Conservation (phyloP, 1,284 basidiomycete species). For the Heterobasidion irregulare region DNA sequence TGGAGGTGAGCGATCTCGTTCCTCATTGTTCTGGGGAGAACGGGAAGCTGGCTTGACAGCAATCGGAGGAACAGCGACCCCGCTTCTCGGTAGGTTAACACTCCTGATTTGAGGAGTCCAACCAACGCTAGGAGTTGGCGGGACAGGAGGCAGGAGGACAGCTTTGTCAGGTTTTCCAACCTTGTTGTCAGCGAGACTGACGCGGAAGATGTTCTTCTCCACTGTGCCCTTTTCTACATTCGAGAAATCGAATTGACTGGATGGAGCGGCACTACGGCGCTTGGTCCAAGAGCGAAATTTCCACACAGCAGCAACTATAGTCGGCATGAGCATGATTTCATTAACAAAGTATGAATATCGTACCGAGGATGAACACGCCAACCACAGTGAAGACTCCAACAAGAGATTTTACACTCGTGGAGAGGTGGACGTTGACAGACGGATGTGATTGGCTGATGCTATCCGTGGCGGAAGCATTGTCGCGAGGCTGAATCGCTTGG, state of each 20-base stretch:
- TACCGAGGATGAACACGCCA: constrained; percentile 23
- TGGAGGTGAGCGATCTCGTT: neutral
- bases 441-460: constrained; percentile 7
- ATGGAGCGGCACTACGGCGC: neutral
- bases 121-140: neutral
- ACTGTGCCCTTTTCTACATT: neutral
- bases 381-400: constrained; percentile 21
- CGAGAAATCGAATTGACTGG: neutral
- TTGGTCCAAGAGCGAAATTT: constrained; percentile 1
- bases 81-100: constrained; percentile 5
- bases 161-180: constrained; percentile 1
- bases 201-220: constrained; percentile 2
- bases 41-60: constrained; percentile 1
- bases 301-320: constrained; percentile 6
- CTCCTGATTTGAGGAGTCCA: constrained; percentile 10
- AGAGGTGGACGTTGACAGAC: constrained; percentile 11
- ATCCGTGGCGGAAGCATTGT: constrained; percentile 3
- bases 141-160: neutral
- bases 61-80: constrained; percentile 3
- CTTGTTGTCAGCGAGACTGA: neutral
- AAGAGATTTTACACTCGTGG: constrained; percentile 21
- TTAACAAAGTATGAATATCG: constrained; percentile 1
- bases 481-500: constrained; percentile 8
- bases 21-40: neutral
- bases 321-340: neutral